Conservation (phyloP, 768 basidiomycete genomes). For the Kwoniella sp. region DNA sequence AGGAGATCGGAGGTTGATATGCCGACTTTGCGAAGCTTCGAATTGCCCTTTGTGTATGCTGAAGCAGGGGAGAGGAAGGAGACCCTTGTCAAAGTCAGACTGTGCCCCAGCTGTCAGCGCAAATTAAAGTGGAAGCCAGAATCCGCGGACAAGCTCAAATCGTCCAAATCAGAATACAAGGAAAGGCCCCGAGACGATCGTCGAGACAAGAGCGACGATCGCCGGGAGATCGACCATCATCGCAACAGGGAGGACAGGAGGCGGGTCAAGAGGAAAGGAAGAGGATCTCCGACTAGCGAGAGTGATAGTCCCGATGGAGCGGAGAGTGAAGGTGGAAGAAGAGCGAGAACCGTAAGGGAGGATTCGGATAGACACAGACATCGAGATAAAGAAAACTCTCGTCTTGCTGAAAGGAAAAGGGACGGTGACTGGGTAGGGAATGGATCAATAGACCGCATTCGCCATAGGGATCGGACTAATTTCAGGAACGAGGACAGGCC, state of each 20-base stretch:
- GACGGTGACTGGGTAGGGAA: not conserved
- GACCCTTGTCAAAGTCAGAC: constrained; percentile 88
- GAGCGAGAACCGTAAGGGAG: not conserved
- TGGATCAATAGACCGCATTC: not conserved
- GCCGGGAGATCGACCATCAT: not conserved
- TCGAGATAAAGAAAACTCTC: not conserved
- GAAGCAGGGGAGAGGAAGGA: constrained; percentile 73
- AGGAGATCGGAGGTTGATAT: constrained; percentile 17
- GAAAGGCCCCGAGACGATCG: not conserved
- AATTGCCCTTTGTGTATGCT: constrained; percentile 84
- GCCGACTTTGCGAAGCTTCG: constrained; percentile 68
- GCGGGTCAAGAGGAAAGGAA: not conserved
- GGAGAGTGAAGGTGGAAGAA: not conserved
- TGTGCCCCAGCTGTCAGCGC: constrained; percentile 75
- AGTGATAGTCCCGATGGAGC: too few species aligned
- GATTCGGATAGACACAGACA: not conserved
- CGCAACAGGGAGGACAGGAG: not conserved
- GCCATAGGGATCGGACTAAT: too few species aligned
- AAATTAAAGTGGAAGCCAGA: constrained; percentile 73
- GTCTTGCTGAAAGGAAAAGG: constrained; percentile 1
- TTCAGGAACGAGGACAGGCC: too few species aligned
- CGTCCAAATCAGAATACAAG: not conserved
- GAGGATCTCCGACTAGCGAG: not conserved
- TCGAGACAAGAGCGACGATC: constrained; percentile 1
- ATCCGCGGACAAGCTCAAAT: not conserved